Evolutionary conservation across 176 grass and related monocot species (phyloP).

Genomic region (Saccharum spontaneum): DNA sequence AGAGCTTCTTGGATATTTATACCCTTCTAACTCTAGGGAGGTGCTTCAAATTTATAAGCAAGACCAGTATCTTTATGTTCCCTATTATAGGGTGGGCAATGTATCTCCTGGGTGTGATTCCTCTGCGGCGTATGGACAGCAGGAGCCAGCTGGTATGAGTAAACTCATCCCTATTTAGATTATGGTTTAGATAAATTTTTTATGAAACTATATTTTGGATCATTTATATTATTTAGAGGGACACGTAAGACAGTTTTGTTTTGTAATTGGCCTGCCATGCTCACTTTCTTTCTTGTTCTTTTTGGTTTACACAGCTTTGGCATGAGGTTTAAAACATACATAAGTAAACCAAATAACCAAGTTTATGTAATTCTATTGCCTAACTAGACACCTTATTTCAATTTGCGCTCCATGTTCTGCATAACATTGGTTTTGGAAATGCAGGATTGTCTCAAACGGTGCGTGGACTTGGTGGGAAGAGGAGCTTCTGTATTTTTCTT

Average conservation of each 20-base stretch:
- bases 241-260: background rate
- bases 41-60: conserved; percentile 99
- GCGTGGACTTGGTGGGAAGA: conserved; percentile 69
- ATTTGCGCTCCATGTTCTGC: conserved; percentile 1
- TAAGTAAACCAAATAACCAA: background rate
- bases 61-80: conserved; percentile 91
- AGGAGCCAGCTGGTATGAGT: conserved; percentile 88
- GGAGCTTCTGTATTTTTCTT: conserved; percentile 97
- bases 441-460: conserved; percentile 92
- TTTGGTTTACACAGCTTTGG: background rate
- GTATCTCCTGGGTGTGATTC: conserved; percentile 92
- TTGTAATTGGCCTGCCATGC: background rate
- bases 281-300: background rate
- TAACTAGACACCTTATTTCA: background rate
- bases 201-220: background rate
- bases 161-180: background rate
- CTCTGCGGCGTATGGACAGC: conserved; percentile 78
- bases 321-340: background rate
- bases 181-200: background rate
- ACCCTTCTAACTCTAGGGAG: conserved; percentile 77
- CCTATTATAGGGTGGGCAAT: conserved; percentile 98
- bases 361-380: conserved; percentile 4
- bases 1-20: conserved; percentile 96
- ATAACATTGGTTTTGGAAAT: conserved; percentile 9
- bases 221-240: background rate